Base-by-base conservation (phyloP, 2,329 filamentous ascomycete genomes). In the Aspergillus sp. region DNA sequence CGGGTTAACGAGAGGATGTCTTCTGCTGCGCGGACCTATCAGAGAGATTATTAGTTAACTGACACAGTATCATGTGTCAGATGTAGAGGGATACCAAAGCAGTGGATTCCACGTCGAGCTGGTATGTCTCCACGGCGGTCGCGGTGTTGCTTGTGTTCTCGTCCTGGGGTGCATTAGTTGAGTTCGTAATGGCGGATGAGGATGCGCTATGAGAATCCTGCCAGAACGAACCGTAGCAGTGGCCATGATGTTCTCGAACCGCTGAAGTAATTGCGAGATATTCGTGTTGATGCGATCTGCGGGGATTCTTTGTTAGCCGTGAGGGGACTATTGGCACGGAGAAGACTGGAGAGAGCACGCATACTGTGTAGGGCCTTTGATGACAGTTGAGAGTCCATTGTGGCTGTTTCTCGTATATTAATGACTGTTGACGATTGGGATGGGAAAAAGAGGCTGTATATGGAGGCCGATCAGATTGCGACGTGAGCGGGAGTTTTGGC, bases 1-100 rank as follows among this genome's bases (percentile, higher is more conserved):
- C 84, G 79, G 22, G 82, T 84, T 13, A 87, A 66, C 11, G 78
- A 77, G 52, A 85, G 76, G 10, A 86, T 73, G 50, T 86, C 83
- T 70, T 88, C 84, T 13, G 81, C 79, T 1, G 82, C 79, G 51
- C 81, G 80, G 56, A 86, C 79, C 82, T 82, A 26, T 33, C 11
- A 32, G 5, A 8, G 3, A 16, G 3, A 20, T 32, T 43, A 46
- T 49, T n/a, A 35, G 19, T 40, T 3, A n/a, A 17, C 17, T 30
- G 10, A 40, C n/a, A 5, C 26, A 4, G 22, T 43, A 8, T 2
- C 4, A 7, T 19, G 4, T 4, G 26, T 8, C 45, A 14, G 19
- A 11, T 1, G 32, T 35, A 20, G 10, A 7, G 20, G 68, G 73
- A 52, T 65, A 84, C 82, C 66, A 87, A 66, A 13, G 80, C 79